These are phyloP conservation scores for Microdochium trichocladiopsis DNA, from an alignment of 2,329 filamentous ascomycete genomes.

Conservation along the genomic window DNA sequence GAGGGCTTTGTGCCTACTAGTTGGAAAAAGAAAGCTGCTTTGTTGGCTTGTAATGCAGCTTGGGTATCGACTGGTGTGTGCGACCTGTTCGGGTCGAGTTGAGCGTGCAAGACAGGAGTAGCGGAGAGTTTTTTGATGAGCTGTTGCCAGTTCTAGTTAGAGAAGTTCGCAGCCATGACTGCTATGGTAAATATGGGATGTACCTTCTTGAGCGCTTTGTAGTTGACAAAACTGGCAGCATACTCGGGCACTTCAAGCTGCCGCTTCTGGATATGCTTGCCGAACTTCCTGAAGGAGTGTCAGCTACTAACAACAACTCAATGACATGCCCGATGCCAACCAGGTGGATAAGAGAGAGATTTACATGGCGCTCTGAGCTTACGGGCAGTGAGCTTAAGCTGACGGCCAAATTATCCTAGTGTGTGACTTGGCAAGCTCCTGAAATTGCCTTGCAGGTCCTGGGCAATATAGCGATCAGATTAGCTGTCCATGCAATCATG, in stretches of 20 bases:
- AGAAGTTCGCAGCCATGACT: not conserved
- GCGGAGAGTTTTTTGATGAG: conserved; percentile 97
- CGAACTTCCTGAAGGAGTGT: conserved; percentile 77
- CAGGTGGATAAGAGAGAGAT: not conserved
- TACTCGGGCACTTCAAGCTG: conserved; percentile 99
- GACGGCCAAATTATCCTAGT: no score
- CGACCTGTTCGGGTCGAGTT: conserved; percentile 53
- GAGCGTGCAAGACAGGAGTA: conserved; percentile 74
- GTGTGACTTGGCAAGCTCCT: no score
- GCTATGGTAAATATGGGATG: not conserved
- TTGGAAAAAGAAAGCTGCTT: conserved; percentile 97
- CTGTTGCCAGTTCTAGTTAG: conserved; percentile 33
- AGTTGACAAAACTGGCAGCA: conserved; percentile 98
- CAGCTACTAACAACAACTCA: conserved; percentile 4
- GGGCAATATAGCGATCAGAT: no score
- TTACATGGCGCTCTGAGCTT: no score
- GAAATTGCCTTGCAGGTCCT: no score
- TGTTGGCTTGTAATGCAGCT: conserved; percentile 87
- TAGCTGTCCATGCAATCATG: no score
- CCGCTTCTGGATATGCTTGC: conserved; percentile 97
- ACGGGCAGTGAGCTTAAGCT: not conserved
- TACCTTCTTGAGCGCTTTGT: conserved; percentile 98
- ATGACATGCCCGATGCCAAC: not conserved
- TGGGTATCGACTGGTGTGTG: conserved; percentile 63
- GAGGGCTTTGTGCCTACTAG: conserved; percentile 52